phyloP scores from a whole-genome alignment of 495 filamentous ascomycete species.

The Trichoderma erinaceum region DNA sequence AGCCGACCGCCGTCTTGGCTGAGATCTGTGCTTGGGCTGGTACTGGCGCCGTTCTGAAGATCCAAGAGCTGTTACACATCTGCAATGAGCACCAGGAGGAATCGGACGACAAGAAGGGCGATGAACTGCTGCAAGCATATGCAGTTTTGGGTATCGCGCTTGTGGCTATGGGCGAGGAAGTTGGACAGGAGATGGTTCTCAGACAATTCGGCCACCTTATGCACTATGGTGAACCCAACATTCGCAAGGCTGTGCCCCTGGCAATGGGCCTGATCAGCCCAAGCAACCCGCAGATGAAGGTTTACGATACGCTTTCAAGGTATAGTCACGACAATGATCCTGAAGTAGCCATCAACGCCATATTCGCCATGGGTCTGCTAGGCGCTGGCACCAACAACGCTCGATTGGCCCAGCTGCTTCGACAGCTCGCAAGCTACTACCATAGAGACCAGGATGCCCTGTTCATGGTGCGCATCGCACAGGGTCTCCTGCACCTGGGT shows the following conservation, averaged over 20 bases:
- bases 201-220: slow-evolving; percentile 97
- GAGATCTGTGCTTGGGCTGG: slow-evolving; percentile 97
- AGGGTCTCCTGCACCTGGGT: slow-evolving; percentile 97
- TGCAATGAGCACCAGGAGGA: slow-evolving; percentile 98
- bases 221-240: slow-evolving; percentile 98
- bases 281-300: slow-evolving; percentile 99
- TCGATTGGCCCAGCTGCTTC: slow-evolving; percentile 84
- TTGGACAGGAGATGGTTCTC: slow-evolving; percentile 97
- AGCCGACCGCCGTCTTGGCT: slow-evolving; percentile 80
- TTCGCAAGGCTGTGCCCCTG: slow-evolving; percentile 91
- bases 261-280: slow-evolving; percentile 95
- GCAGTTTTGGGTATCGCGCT: slow-evolving; percentile 90
- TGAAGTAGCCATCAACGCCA: slow-evolving; percentile 96
- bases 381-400: slow-evolving; percentile 98
- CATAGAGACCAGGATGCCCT: slow-evolving; percentile 90
- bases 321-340: slow-evolving; percentile 99
- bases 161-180: slow-evolving; percentile 96
- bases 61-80: slow-evolving; percentile 92
- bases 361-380: slow-evolving; percentile 97
- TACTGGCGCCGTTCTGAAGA: slow-evolving; percentile 90
- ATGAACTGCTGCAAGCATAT: slow-evolving; percentile 91
- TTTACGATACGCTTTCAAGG: slow-evolving; percentile 96
- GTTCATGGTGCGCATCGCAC: slow-evolving; percentile 98
- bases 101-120: slow-evolving; percentile 80
- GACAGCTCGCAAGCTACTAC: slow-evolving; percentile 96